Evolutionary conservation across 352 stramenopile genomes (phyloP), one percentile per base, ranked within the genome.

Genomic region (Phytopythium sindhum): DNA sequence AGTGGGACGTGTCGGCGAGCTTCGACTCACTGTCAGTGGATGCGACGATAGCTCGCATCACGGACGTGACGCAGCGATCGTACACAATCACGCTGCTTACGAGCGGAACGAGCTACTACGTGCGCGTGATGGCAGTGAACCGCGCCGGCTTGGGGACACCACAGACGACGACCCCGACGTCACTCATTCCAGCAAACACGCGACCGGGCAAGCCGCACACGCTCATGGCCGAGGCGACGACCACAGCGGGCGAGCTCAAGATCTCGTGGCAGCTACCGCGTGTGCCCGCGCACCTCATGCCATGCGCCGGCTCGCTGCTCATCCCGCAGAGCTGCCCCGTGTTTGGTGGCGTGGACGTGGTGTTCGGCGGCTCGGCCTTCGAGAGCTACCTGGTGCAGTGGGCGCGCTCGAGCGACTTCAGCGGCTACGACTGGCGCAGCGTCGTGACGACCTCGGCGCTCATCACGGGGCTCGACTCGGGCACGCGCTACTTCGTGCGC

Each of bases 301-400:
- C 86, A 23, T 94, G 86, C 67, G 76, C 69, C 3, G 86, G 86
- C 11, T 88, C 86, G 28, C 61, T 80, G 54, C 63, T 82, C 35
- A 66, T 78, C 15, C 84, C 86, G 28, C 58, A 80, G 44, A 72
- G 71, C 54, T 94, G 86, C 53, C 81, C 84, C 1, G 58, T 81
- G 44, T 75, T 83, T 21, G 77, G 85, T 47, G 89, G 78, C 35
- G 64, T 90, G 4, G 97, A 97, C 67, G 90, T 93, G 39, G 93
- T 96, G 8, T 91, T 91, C 69, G 95, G 94, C 28, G 97, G 96
- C 48, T 88, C 87, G 42, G 80, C 75, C 42, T 87, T 99, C 19
- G 83, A 90, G 65, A 86, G 85, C 28, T 99, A 98, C 74, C 56
- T 97, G 7, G 85, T 99, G n/a, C 94, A 99, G 68, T 98, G 91